Evolutionary conservation across 345 rosid genomes (phyloP).

Genomic region (Gossypioides kirkii): DNA sequence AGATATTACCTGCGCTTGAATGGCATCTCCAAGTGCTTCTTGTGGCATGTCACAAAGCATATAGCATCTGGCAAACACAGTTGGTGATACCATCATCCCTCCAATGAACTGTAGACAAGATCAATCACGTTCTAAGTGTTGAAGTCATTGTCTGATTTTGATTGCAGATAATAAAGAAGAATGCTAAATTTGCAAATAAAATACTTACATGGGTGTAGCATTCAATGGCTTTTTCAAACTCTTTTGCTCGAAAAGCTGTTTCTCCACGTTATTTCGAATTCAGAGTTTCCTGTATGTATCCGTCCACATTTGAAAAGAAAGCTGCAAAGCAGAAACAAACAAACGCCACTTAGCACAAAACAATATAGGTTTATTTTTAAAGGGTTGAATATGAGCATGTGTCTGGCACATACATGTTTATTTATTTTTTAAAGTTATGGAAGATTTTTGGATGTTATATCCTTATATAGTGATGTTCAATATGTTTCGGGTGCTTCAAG

Average conservation of each 20-base stretch:
- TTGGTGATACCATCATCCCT: constrained; percentile 80
- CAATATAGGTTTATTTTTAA: no score
- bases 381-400: no score
- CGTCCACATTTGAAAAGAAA: constrained; percentile 69
- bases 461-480: no score
- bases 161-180: not conserved
- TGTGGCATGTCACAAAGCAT: constrained; percentile 67
- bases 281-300: constrained; percentile 64
- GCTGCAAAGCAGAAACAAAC: constrained; percentile 35
- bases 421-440: no score
- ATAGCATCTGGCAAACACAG: constrained; percentile 70
- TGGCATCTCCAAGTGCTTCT: constrained; percentile 81
- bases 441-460: no score
- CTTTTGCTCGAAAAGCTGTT: constrained; percentile 56
- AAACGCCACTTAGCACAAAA: no score
- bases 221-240: constrained; percentile 45
- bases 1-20: constrained; percentile 75
- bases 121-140: not conserved
- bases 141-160: not conserved
- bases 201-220: constrained; percentile 50
- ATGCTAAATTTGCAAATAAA: not conserved
- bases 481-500: no score
- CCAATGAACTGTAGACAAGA: constrained; percentile 52
- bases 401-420: no score
- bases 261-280: constrained; percentile 62